Conservation (phyloP, 2,329 filamentous ascomycete genomes). For the Aspergillus intermedius region DNA sequence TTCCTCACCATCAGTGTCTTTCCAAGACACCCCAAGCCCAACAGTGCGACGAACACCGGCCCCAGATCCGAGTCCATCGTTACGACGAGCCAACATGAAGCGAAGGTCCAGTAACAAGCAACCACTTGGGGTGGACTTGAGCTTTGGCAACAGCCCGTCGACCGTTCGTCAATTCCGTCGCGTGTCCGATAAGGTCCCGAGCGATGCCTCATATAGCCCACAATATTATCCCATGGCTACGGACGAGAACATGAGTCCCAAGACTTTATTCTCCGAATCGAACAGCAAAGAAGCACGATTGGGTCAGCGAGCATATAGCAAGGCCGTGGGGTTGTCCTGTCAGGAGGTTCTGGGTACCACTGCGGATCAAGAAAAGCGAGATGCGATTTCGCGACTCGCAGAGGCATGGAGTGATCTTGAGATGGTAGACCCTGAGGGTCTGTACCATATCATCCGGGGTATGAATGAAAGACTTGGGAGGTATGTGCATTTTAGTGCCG, state of each 20-base stretch:
- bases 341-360: slow-evolving; percentile 83
- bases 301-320: slow-evolving; percentile 73
- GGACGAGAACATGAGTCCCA: slow-evolving; percentile 37
- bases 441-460: slow-evolving; percentile 74
- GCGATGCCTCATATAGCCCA: slow-evolving; percentile 14
- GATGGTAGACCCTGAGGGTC: slow-evolving; percentile 80
- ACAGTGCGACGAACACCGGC: slow-evolving; percentile 47
- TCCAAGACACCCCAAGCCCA: slow-evolving; percentile 51
- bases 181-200: slow-evolving; percentile 62
- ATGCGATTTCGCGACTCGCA: slow-evolving; percentile 73
- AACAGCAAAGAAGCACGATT: slow-evolving; percentile 72
- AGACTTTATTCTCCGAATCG: slow-evolving; percentile 25
- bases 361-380: slow-evolving; percentile 62
- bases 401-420: slow-evolving; percentile 83
- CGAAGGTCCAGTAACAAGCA: slow-evolving; percentile 54
- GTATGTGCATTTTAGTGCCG: slow-evolving; percentile 17
- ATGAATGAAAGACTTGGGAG: slow-evolving; percentile 65
- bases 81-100: slow-evolving; percentile 35
- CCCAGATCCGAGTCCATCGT: slow-evolving; percentile 39
- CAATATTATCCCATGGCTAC: slow-evolving; percentile 21
- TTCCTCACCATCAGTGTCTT: slow-evolving; percentile 35
- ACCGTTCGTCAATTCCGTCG: slow-evolving; percentile 88
- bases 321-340: slow-evolving; percentile 73
- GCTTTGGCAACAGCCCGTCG: slow-evolving; percentile 86
- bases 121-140: slow-evolving; percentile 81